phyloP scores from a whole-genome alignment of 2,329 filamentous ascomycete genomes.

The Hirsutella thompsonii region DNA sequence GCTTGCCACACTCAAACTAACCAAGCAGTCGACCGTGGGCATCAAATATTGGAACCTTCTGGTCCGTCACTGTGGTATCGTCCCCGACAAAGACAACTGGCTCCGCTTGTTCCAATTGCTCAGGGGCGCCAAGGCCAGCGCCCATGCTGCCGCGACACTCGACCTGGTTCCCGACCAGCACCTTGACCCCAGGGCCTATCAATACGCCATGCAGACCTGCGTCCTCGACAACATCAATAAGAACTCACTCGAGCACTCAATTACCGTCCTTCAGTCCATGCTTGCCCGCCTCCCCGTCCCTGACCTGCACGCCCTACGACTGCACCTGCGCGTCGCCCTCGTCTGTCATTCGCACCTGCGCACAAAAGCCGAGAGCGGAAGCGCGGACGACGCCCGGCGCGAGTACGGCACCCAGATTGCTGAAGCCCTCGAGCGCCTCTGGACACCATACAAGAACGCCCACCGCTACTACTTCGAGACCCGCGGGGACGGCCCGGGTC shows the following conservation, averaged over 20 bases:
- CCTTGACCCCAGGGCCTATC: conserved; percentile 43
- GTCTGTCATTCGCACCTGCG: conserved; percentile 29
- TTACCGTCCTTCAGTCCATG: conserved; percentile 54
- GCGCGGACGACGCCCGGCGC: conserved; percentile 21
- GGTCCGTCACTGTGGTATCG: conserved; percentile 45
- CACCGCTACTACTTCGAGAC: conserved; percentile 22
- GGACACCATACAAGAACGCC: conserved; percentile 31
- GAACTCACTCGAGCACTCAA: conserved; percentile 54
- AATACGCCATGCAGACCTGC: conserved; percentile 62
- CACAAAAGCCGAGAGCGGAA: conserved; percentile 14
- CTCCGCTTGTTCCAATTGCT: conserved; percentile 55
- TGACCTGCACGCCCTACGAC: conserved; percentile 36
- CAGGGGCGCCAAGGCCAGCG: conserved; percentile 51
- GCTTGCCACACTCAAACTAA: conserved; percentile 47
- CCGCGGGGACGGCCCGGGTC: neutral
- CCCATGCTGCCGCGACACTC: conserved; percentile 46
- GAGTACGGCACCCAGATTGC: conserved; percentile 37
- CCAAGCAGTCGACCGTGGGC: conserved; percentile 49
- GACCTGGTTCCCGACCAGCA: conserved; percentile 32
- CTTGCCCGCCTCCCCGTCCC: conserved; percentile 21
- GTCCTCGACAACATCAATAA: conserved; percentile 63
- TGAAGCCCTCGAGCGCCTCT: conserved; percentile 35
- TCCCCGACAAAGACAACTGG: conserved; percentile 62
- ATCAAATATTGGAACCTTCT: conserved; percentile 67
- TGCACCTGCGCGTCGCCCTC: conserved; percentile 45